These are phyloP conservation scores for Debaryomycetaceae sp. DNA, from an alignment of 1,139 yeast genomes.

Conservation along the genomic window DNA sequence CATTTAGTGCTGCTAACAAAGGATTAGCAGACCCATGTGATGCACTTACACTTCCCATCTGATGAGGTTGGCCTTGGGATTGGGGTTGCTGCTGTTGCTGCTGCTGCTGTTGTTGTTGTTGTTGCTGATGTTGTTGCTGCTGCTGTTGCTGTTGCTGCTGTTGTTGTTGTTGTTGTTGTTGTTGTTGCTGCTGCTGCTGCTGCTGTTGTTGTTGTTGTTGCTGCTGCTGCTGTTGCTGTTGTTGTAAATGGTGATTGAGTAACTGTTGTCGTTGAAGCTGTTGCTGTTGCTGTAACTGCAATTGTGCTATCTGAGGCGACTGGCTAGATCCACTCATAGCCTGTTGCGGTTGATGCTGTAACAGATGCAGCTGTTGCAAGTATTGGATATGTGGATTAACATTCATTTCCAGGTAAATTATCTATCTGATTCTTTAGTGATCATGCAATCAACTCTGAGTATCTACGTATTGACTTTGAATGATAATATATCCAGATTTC, in stretches of 20 bases:
- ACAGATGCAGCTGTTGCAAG: slow-evolving; percentile 34
- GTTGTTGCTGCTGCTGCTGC: slow-evolving; percentile 38
- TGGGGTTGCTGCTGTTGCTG: slow-evolving; percentile 19
- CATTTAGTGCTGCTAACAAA: slow-evolving; percentile 36
- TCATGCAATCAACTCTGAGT: slow-evolving; percentile 27
- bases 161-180: slow-evolving; percentile 32
- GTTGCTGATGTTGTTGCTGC: slow-evolving; percentile 20
- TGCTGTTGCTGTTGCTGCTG: slow-evolving; percentile 13
- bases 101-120: slow-evolving; percentile 22
- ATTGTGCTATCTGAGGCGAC: slow-evolving; percentile 27
- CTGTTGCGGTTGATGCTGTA: slow-evolving; percentile 28
- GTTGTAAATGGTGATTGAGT: slow-evolving; percentile 29
- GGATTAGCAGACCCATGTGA: slow-evolving; percentile 27
- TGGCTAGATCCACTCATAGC: slow-evolving; percentile 21
- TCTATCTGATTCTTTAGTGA: slow-evolving; percentile 30
- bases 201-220: slow-evolving; percentile 34
- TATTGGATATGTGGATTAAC: slow-evolving; percentile 45
- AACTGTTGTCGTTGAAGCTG: slow-evolving; percentile 38
- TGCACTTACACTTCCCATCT: slow-evolving; percentile 20
- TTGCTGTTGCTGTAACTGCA: slow-evolving; percentile 37
- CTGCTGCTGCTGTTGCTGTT: slow-evolving; percentile 17
- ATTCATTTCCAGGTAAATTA: slow-evolving; percentile 23
- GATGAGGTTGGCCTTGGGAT: slow-evolving; percentile 3
- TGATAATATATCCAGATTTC: slow-evolving; percentile 6
- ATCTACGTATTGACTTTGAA: slow-evolving; percentile 32